These are phyloP conservation scores for Rachicladosporium sp. DNA, from an alignment of 2,329 filamentous ascomycete genomes.

Conservation along the genomic window DNA sequence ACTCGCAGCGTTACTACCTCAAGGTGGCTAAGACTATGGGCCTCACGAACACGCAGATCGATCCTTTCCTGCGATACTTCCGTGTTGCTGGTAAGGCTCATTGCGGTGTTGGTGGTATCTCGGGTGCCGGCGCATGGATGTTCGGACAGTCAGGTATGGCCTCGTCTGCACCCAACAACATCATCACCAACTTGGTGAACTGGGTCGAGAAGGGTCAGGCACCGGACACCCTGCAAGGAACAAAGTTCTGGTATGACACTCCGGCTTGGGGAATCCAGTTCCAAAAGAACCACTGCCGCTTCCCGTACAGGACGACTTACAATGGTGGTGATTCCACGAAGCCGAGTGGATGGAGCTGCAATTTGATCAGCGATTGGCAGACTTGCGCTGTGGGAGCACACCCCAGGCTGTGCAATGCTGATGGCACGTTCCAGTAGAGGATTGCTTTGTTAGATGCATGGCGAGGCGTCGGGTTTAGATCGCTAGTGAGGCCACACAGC, in stretches of 20 bases:
- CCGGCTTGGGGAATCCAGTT: conserved; percentile 29
- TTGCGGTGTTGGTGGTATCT: conserved; percentile 32
- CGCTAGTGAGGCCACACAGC: too few relatives aligned
- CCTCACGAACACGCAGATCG: conserved; percentile 26
- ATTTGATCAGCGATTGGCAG: conserved; percentile 18
- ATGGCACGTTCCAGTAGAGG: conserved; percentile 3
- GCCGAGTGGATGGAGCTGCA: conserved; percentile 27
- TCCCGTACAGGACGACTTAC: conserved; percentile 24
- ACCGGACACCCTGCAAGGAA: conserved; percentile 26
- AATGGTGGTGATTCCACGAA: conserved; percentile 24
- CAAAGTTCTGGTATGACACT: conserved; percentile 33
- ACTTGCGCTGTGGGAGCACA: conserved; percentile 11
- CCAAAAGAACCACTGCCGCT: conserved; percentile 35
- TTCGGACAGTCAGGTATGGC: conserved; percentile 26
- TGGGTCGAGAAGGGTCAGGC: conserved; percentile 24
- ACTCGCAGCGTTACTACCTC: conserved; percentile 37
- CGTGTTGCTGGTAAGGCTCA: conserved; percentile 41
- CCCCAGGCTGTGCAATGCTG: conserved; percentile 6
- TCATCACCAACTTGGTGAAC: conserved; percentile 34
- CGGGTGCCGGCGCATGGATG: conserved; percentile 30
- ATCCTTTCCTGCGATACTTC: conserved; percentile 37
- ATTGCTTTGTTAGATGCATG: too few relatives aligned
- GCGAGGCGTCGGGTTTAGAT: too few relatives aligned
- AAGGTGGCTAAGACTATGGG: conserved; percentile 30
- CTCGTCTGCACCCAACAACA: conserved; percentile 29